Base-by-base conservation (phyloP, 257 asterid genomes). In the Nicotiana tabacum region DNA sequence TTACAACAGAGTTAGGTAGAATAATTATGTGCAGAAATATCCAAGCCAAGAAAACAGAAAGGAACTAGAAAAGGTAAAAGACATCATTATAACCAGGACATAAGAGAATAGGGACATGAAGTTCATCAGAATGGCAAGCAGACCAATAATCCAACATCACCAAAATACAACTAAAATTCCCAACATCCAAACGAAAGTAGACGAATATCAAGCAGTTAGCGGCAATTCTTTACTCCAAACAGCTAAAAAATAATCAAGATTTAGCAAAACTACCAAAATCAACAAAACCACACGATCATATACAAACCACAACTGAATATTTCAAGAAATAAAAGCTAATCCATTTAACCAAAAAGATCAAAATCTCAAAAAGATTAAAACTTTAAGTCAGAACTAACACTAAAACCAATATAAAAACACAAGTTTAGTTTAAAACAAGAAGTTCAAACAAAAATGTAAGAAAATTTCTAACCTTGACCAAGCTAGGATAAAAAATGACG, bases 401-500 rank as follows among this genome's bases (percentile, higher is more conserved):
- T 60, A 62, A 6, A 62, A 69, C 77, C 78, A 39, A 70, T 11
- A 12, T 46, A 6, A 35, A 24, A 72, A 37, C 79, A 66, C 46
- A 9, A 10, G 65, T 33, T 2, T 8, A 39, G 51, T 43, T 43
- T 43, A 21, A 12, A 39, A 69, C 3, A 5, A 32, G 77, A 58
- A 8, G 67, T 80, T 27, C 17, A 57, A 0, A 10, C 17, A 70
- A 80, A 13, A 29, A 82, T 39, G 51, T 9, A 43, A 43, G 51
- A 43, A 43, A 81, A 27, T 86, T 48, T 43, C 51, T 43, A 84
- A 92, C 99, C 98, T 95, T 90, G 55, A 93, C 85, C 81, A 87
- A 60, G 81, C 82, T 80, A 83, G 98, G 97, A 88, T 91, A 91
- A 83, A 93, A 93, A 85, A 90, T 72, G 80, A 96, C 89, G 61